Conservation (phyloP, 345 rosid species). For the Barbarea vulgaris region DNA sequence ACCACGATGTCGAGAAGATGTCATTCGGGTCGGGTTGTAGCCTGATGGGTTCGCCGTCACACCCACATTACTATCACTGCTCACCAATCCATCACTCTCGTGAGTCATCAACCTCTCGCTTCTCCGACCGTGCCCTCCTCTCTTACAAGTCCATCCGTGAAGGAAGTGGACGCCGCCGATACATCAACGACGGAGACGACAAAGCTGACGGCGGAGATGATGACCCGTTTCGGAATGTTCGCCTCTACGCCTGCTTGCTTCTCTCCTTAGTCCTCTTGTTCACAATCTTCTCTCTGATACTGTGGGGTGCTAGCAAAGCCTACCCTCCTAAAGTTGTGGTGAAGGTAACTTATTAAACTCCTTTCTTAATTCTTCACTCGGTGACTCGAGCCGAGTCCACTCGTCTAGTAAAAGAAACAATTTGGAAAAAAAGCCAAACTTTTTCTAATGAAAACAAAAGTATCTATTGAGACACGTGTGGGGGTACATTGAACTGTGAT, state of each 20-base stretch:
- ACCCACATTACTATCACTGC: conserved; percentile 75
- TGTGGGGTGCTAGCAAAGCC: conserved; percentile 84
- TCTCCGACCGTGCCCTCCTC: conserved; percentile 60
- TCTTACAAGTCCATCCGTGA: conserved; percentile 62
- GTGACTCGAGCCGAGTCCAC: conserved; percentile 14
- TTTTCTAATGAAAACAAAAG: too few relatives aligned
- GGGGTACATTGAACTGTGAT: too few relatives aligned
- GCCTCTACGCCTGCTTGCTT: conserved; percentile 59
- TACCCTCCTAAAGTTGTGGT: conserved; percentile 72
- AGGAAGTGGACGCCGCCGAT: conserved; percentile 28
- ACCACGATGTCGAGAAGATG: conserved; percentile 93
- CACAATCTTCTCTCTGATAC: conserved; percentile 63
- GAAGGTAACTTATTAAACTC: conserved; percentile 49
- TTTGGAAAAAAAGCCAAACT: conserved; percentile 14
- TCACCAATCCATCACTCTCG: conserved; percentile 97
- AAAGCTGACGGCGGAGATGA: conserved; percentile 37
- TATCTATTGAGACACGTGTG: too few relatives aligned
- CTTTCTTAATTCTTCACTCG: neutral
- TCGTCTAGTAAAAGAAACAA: conserved; percentile 32
- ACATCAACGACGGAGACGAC: conserved; percentile 43
- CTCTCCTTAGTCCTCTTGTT: conserved; percentile 63
- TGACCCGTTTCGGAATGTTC: conserved; percentile 44
- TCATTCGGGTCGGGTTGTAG: conserved; percentile 84
- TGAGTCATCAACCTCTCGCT: conserved; percentile 89
- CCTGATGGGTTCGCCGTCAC: conserved; percentile 74